Base-by-base conservation (phyloP, 345 rosid genomes). In the Citrus hindsii region DNA sequence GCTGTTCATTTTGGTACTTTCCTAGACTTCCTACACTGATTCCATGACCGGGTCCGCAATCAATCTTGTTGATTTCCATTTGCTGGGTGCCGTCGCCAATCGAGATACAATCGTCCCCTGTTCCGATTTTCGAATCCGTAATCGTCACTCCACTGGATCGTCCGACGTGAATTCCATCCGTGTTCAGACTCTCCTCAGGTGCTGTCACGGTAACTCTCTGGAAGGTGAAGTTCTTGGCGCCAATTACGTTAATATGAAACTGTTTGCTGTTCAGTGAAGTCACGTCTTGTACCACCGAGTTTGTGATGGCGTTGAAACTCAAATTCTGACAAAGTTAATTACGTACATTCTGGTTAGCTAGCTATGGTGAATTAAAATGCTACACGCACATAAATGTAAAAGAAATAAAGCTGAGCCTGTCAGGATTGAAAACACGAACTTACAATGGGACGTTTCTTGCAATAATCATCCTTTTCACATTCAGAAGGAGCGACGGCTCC, bases 1-100 rank as follows among this genome's bases (percentile, higher is more conserved):
- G 84, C 32, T 80, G 32, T 60, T 92, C 92, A 7, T 66, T 30
- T 0, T 14, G 1, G 71, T 69, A 83, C 73, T 70, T 84, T 56
- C 97, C 97, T 1, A 92, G 84, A 56, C 94, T 92, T 18, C 92
- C 94, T 0, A 91, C 46, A 27, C 93, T 91, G 48, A 92, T 83
- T 18, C 97, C 97, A 51, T 89, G 94, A 18, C 97, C 94, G 7
- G 97, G 97, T 38, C 97, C 94, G 24, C 94, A 92, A 2, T 58
- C 75, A 1, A 90, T 84, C 5, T 51, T 79, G 9, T 67, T 61
- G 1, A 92, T 16, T 3, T 13, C 33, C 8, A 90, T n/a, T 6
- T 84, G 65, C 32, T 65, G 46, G 74, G 77, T 82, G 21, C 92
- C 94, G 8, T 89, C 90, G 1, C 92, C 92, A 0, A 92, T 18